Evolutionary conservation across 306 rosid genomes (phyloP), one percentile per base, ranked within the genome.

Genomic region (Purshia tridentata): DNA sequence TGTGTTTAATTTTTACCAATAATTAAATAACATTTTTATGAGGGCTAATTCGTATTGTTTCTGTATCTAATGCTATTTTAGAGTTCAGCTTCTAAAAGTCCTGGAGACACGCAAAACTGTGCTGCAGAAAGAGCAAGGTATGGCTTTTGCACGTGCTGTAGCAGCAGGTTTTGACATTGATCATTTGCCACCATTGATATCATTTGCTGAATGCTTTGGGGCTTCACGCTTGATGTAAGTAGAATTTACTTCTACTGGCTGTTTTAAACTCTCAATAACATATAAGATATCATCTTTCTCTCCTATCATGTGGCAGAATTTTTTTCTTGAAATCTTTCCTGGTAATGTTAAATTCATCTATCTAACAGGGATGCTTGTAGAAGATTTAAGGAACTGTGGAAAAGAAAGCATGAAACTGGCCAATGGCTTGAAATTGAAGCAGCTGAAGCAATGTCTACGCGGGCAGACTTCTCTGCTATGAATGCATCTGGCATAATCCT

Each of bases 91-190:
- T 77, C 77, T 95, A 78, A 95, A 90, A 88, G 98, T 95, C 75
- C 78, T 95, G 77, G 99, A 95, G 83, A 87, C 92, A 14, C 98
- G 99, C 53, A 95, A 88, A 76, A 83, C 82, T 66, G 84, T 85
- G 84, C 88, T 95, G 52, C 98, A 88, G 87, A 95, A 95, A 85
- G 99, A 95, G 90, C 99, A 95, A 83, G 99, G 98, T 70, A 95
- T 95, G 99, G 98, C 98, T 76, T 95, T 95, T 84, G 99, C 99
- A 42, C 96, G 98, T 35, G 99, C 99, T 79, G 98, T 88, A 65
- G 98, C 99, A 39, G 99, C 99, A 76, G 99, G 99, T 76, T 95
- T 95, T 86, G 92, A 95, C 76, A 76, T 83, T 75, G 97, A 91
- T 65, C 53, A 78, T 77, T 78, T 91, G 74, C 80, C 92, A 59